Conservation (phyloP, 2,329 filamentous ascomycete species). For the Trichoderma harzianum region DNA sequence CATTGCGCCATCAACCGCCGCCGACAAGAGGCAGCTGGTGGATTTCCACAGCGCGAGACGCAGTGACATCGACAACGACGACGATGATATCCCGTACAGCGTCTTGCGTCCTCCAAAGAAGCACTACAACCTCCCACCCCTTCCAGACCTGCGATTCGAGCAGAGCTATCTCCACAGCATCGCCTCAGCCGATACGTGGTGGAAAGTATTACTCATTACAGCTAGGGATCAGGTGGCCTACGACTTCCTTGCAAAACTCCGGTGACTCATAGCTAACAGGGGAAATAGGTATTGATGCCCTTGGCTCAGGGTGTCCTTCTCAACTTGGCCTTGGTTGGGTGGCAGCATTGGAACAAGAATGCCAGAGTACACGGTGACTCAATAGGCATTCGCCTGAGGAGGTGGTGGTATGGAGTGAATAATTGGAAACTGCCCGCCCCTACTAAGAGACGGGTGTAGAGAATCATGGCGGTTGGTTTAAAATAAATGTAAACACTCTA, state of each 20-base stretch:
- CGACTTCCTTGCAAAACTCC: background rate
- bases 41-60: constrained; percentile 20
- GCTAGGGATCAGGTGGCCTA: constrained; percentile 73
- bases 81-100: constrained; percentile 62
- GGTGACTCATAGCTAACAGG: constrained; percentile 14
- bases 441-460: constrained; percentile 22
- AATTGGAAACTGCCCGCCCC: constrained; percentile 71
- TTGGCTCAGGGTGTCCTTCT: constrained; percentile 86
- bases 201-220: constrained; percentile 79
- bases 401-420: constrained; percentile 96
- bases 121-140: constrained; percentile 50
- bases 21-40: constrained; percentile 17
- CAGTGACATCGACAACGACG: constrained; percentile 35
- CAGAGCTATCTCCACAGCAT: constrained; percentile 96
- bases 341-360: constrained; percentile 83
- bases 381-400: constrained; percentile 70
- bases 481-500: background rate
- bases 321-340: constrained; percentile 79
- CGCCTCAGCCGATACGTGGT: constrained; percentile 72
- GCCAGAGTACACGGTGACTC: constrained; percentile 73
- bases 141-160: constrained; percentile 93
- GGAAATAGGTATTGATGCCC: constrained; percentile 71
- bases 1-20: constrained; percentile 51
- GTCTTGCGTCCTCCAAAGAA: constrained; percentile 55
- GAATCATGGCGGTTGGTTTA: background rate